These are phyloP conservation scores for Agaricus subrufescens DNA, from an alignment of 768 basidiomycete species.

Conservation along the genomic window DNA sequence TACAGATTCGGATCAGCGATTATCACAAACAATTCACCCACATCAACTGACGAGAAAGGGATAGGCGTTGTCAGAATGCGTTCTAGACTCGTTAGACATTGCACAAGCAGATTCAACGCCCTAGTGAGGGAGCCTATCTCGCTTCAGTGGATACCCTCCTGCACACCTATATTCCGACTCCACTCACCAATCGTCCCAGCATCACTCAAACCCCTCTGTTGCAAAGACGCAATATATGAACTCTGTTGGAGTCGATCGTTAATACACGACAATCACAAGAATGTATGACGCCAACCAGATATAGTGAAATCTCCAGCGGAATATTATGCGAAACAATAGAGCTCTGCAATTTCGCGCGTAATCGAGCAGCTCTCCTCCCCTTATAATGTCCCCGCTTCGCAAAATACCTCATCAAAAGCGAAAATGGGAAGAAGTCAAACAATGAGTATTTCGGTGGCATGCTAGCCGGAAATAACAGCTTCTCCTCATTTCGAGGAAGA, in stretches of 20 bases:
- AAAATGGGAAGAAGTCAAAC: constrained; percentile 69
- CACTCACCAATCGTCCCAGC: constrained; percentile 56
- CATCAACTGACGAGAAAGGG: constrained; percentile 53
- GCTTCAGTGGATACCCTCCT: not conserved
- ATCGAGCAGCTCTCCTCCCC: constrained; percentile 55
- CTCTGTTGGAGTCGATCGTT: constrained; percentile 34
- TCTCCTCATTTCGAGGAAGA: constrained; percentile 37
- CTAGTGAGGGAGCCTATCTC: constrained; percentile 39
- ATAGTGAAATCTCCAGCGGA: constrained; percentile 66
- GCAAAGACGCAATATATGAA: constrained; percentile 61
- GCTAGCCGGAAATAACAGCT: constrained; percentile 44
- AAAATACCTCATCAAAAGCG: constrained; percentile 45
- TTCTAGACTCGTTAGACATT: constrained; percentile 65
- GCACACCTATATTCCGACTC: not conserved
- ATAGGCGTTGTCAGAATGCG: constrained; percentile 74
- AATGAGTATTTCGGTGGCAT: constrained; percentile 56
- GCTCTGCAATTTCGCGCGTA: constrained; percentile 46
- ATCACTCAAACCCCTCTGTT: constrained; percentile 50
- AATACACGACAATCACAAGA: not conserved
- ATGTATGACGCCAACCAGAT: constrained; percentile 40
- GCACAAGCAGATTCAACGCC: constrained; percentile 52
- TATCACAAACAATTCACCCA: not conserved
- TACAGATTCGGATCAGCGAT: constrained; percentile 16
- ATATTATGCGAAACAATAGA: constrained; percentile 51
- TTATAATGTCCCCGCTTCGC: constrained; percentile 44